These are phyloP conservation scores for Haplographium delicatum DNA, from an alignment of 495 filamentous ascomycete species.

Conservation along the genomic window DNA sequence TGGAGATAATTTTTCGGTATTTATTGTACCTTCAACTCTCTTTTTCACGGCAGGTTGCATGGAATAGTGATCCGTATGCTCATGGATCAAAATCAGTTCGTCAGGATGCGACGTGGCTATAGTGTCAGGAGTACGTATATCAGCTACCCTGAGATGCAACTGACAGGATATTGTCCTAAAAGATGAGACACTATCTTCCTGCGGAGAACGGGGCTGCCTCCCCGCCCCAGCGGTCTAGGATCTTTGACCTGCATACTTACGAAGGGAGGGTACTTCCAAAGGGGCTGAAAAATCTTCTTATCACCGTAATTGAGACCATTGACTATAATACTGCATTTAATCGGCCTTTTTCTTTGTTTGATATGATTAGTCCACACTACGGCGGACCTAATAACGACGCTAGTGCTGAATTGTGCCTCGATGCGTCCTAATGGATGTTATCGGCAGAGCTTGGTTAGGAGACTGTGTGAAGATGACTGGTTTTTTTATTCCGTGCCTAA, in stretches of 20 bases:
- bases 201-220: slow-evolving; percentile 6
- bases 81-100: slow-evolving; percentile 10
- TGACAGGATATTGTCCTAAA: too few relatives aligned
- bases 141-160: too few relatives aligned
- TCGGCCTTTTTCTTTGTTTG: too few relatives aligned
- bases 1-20: not conserved
- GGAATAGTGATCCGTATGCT: slow-evolving; percentile 15
- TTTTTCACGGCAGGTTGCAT: slow-evolving; percentile 8
- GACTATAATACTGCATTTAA: not conserved
- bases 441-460: slow-evolving; percentile 1
- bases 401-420: slow-evolving; percentile 9
- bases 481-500: slow-evolving; percentile 9
- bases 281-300: slow-evolving; percentile 5
- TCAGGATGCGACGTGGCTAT: slow-evolving; percentile 6
- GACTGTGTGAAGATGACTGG: not conserved
- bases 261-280: slow-evolving; percentile 3
- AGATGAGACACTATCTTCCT: too few relatives aligned
- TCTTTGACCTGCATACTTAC: slow-evolving; percentile 6
- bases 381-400: not conserved
- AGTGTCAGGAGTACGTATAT: not conserved
- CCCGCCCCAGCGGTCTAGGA: slow-evolving; percentile 1
- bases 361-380: too few relatives aligned
- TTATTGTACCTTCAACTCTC: slow-evolving; percentile 1
- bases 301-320: slow-evolving; percentile 1
- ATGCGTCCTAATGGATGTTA: slow-evolving; percentile 6